Base-by-base conservation (phyloP, 1,284 basidiomycete genomes). In the Ceratobasidium sp. region DNA sequence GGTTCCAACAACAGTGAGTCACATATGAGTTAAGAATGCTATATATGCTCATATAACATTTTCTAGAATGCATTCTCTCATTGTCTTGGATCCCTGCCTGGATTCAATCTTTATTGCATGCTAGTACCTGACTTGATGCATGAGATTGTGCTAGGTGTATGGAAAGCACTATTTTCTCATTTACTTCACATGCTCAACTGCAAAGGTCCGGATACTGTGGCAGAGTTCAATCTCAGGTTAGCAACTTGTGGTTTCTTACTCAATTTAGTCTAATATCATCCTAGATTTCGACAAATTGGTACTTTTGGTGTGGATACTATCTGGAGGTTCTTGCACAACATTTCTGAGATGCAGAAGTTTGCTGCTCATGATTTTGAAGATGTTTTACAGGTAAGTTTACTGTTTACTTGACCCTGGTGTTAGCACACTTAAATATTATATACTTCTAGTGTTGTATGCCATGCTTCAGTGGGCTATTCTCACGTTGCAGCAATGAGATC, bases 391-490 rank as follows among this genome's bases (percentile, higher is more conserved):
- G 79, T 80, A 62, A 49, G 72, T 35, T 50, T n/a, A n/a, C n/a
- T n/a, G n/a, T n/a, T n/a, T n/a, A n/a, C n/a, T n/a, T n/a, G n/a
- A n/a, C n/a, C n/a, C n/a, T n/a, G n/a, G n/a, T n/a, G n/a, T n/a
- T n/a, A n/a, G n/a, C n/a, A n/a, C n/a, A n/a, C n/a, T n/a, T n/a
- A n/a, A n/a, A n/a, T n/a, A n/a, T n/a, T n/a, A n/a, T n/a, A n/a
- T n/a, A n/a, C n/a, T n/a, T n/a, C n/a, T n/a, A 82, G 81, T 83
- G 82, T 49, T 69, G 78, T 0, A 78, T 83, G 0, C 81, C 82
- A 0, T 77, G 76, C 0, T 82, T 83, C 21, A 80, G 83, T 38
- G 77, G 78, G 0, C 76, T 84, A 0, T 75, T 84, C 8, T 76
- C 76, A 0, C 71, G 77, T 1, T 77, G 79, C 57, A 78, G 83